Conservation (phyloP, 352 stramenopile species). For the Thraustochytrium striatum region DNA sequence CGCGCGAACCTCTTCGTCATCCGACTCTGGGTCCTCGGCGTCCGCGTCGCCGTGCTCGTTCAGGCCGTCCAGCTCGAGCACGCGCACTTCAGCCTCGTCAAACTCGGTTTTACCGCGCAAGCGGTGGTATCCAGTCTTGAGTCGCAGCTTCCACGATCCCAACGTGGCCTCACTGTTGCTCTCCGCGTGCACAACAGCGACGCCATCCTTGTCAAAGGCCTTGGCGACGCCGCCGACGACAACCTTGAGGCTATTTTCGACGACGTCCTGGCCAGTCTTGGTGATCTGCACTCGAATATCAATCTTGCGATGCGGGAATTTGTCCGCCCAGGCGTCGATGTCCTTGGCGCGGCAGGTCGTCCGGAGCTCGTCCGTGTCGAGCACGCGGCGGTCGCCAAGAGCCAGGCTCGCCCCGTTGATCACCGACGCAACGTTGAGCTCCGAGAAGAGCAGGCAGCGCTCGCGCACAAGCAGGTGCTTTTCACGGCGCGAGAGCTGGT, state of each 20-base stretch:
- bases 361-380: not conserved
- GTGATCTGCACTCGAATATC: not conserved
- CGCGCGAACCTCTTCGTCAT: slow-evolving; percentile 24
- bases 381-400: not conserved
- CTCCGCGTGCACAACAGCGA: not conserved
- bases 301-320: slow-evolving; percentile 3
- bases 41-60: not conserved
- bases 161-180: not conserved
- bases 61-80: not conserved
- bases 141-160: not conserved
- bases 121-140: not conserved
- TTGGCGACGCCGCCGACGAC: not conserved
- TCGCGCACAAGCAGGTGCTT: slow-evolving; percentile 5
- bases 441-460: slow-evolving; percentile 30
- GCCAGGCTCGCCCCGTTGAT: slow-evolving; percentile 32
- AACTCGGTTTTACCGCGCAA: not conserved
- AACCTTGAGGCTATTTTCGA: slow-evolving; percentile 16
- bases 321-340: not conserved
- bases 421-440: slow-evolving; percentile 12
- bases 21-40: not conserved
- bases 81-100: not conserved
- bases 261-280: slow-evolving; percentile 1
- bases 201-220: not conserved
- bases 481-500: slow-evolving; percentile 11
- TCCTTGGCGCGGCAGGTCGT: not conserved